Conservation (phyloP, 148 eudicot species). For the Fagopyrum esculentum region DNA sequence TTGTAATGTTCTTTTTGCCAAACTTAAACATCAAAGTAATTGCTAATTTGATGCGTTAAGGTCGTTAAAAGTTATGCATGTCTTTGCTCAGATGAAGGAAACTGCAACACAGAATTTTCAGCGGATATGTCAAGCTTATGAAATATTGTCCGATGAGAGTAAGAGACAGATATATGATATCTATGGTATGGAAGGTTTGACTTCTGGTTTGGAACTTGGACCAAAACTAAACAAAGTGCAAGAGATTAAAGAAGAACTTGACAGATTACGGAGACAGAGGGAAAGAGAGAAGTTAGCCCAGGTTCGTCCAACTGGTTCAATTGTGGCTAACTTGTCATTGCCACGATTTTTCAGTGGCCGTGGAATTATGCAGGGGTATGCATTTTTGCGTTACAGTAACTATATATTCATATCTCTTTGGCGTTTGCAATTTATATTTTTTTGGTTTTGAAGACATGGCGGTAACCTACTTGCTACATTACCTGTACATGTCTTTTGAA, state of each 20-base stretch:
- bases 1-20: background rate
- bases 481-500: background rate
- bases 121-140: constrained; percentile 96
- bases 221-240: constrained; percentile 74
- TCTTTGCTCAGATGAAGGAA: constrained; percentile 74
- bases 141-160: constrained; percentile 77
- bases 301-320: constrained; percentile 62
- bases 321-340: constrained; percentile 72
- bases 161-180: constrained; percentile 93
- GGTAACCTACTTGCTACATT: background rate
- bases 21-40: background rate
- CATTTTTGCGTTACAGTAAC: background rate
- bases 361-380: constrained; percentile 88
- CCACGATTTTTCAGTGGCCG: constrained; percentile 69
- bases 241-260: constrained; percentile 92
- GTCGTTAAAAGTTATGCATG: background rate
- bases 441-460: background rate
- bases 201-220: constrained; percentile 92
- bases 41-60: background rate
- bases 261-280: constrained; percentile 53
- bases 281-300: constrained; percentile 55
- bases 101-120: constrained; percentile 94
- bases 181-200: constrained; percentile 94
- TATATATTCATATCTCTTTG: background rate
- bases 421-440: background rate